These are phyloP conservation scores for Annulohypoxylon bovei DNA, from an alignment of 495 filamentous ascomycete species.

Conservation along the genomic window DNA sequence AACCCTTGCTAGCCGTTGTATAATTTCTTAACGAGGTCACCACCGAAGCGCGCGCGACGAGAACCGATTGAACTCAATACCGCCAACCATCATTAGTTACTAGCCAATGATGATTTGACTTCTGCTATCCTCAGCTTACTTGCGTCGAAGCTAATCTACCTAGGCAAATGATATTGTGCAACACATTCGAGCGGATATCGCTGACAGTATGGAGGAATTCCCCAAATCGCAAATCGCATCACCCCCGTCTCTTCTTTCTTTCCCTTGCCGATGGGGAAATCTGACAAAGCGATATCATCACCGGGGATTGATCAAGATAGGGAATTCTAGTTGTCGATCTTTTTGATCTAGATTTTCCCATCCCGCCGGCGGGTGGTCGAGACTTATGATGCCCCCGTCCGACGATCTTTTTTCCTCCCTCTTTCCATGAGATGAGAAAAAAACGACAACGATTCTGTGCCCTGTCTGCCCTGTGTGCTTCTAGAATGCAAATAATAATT, in stretches of 20 bases:
- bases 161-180: background rate
- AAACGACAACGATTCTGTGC: background rate
- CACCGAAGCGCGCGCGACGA: slow-evolving; percentile 39
- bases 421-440: background rate
- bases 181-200: background rate
- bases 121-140: slow-evolving; percentile 1
- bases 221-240: slow-evolving; percentile 23
- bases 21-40: background rate
- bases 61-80: slow-evolving; percentile 3
- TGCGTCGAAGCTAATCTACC: slow-evolving; percentile 1
- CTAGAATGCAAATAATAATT: slow-evolving; percentile 32
- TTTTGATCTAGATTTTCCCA: slow-evolving; percentile 34
- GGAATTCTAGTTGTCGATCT: slow-evolving; percentile 30
- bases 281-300: slow-evolving; percentile 22
- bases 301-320: slow-evolving; percentile 8
- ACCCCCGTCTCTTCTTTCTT: background rate
- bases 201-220: slow-evolving; percentile 3
- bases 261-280: slow-evolving; percentile 22
- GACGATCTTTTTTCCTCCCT: slow-evolving; percentile 13
- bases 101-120: slow-evolving; percentile 3
- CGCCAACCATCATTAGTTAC: background rate
- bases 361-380: slow-evolving; percentile 13
- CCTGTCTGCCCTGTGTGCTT: slow-evolving; percentile 2
- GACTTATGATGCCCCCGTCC: slow-evolving; percentile 5
- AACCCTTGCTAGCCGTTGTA: background rate